Percentiles rank a stretch among this genome's conserved stretches.
Conservation (phyloP, 441 rosid species). For the Bruguiera hainesii region DNA sequence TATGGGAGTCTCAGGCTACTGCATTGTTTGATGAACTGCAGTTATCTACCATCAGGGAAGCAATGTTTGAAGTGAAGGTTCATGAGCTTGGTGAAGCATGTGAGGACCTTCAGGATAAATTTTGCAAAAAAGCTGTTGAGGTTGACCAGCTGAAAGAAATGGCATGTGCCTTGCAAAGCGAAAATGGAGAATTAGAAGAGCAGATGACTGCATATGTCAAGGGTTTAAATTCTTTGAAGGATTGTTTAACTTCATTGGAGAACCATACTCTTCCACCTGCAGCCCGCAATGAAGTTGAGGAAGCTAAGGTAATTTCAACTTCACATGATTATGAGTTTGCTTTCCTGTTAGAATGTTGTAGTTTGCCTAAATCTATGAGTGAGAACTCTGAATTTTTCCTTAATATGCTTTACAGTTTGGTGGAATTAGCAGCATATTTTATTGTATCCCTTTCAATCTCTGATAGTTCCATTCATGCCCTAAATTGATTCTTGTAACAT, state of each 20-base stretch:
- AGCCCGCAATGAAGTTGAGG: slow-evolving; percentile 29
- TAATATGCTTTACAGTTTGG: neutral
- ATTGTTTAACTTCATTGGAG: slow-evolving; percentile 63
- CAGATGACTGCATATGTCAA: slow-evolving; percentile 50
- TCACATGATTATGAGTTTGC: slow-evolving; percentile 8
- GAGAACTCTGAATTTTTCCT: neutral
- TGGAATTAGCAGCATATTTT: neutral
- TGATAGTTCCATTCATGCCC: slow-evolving; percentile 7
- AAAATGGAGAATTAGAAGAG: slow-evolving; percentile 52
- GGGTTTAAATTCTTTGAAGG: slow-evolving; percentile 52
- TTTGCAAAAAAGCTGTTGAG: slow-evolving; percentile 40
- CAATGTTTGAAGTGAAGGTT: slow-evolving; percentile 53
- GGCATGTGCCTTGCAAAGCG: slow-evolving; percentile 48
- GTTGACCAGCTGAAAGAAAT: slow-evolving; percentile 57
- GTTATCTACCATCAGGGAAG: slow-evolving; percentile 46
- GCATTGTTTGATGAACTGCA: slow-evolving; percentile 52
- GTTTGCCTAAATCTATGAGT: neutral
- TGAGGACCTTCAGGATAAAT: slow-evolving; percentile 36
- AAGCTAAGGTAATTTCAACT: slow-evolving; percentile 43
- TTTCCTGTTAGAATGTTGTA: slow-evolving; percentile 15
- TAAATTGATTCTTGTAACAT: neutral
- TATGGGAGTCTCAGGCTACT: slow-evolving; percentile 58
- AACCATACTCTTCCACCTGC: slow-evolving; percentile 35
- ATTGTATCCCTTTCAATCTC: neutral
- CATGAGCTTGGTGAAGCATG: slow-evolving; percentile 51